phyloP scores from a whole-genome alignment of 176 grass and related monocot genomes.

The Aegilops sharonensis region DNA sequence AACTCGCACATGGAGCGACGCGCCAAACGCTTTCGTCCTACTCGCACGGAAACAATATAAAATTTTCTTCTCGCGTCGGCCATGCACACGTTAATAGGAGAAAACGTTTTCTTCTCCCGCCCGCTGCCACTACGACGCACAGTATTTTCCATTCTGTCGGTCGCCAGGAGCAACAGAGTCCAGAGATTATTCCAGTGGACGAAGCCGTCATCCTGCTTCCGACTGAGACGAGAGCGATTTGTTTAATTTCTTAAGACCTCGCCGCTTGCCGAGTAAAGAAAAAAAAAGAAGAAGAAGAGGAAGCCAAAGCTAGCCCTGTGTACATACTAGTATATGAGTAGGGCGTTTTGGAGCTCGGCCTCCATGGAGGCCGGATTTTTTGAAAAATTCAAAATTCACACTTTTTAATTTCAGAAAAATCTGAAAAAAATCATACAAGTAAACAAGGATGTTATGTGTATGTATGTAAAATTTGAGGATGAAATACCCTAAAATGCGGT shows the following conservation, averaged over 20 bases:
- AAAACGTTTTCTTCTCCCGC: constrained; percentile 8
- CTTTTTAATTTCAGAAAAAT: too few species aligned
- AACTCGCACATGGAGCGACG: constrained; percentile 27
- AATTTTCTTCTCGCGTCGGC: not conserved
- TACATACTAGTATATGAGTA: not conserved
- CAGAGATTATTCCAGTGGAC: not conserved
- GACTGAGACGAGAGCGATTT: constrained; percentile 10
- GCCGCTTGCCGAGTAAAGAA: not conserved
- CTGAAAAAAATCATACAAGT: too few species aligned
- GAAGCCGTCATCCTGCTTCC: not conserved
- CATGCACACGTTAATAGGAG: not conserved
- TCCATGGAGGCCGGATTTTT: too few species aligned
- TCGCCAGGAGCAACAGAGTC: not conserved
- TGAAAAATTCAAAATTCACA: too few species aligned
- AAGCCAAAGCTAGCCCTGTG: not conserved
- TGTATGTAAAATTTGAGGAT: too few species aligned
- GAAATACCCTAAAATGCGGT: too few species aligned
- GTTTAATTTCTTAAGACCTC: constrained; percentile 24
- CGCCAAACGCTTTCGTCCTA: constrained; percentile 39
- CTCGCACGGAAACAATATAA: not conserved
- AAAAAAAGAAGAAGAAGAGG: not conserved
- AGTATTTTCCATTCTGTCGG: constrained; percentile 29
- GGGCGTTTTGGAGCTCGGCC: too few species aligned
- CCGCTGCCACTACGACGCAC: not conserved
- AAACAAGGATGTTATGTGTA: too few species aligned